These are phyloP conservation scores for Alternaria atra DNA, from an alignment of 2,329 filamentous ascomycete species.

Conservation along the genomic window DNA sequence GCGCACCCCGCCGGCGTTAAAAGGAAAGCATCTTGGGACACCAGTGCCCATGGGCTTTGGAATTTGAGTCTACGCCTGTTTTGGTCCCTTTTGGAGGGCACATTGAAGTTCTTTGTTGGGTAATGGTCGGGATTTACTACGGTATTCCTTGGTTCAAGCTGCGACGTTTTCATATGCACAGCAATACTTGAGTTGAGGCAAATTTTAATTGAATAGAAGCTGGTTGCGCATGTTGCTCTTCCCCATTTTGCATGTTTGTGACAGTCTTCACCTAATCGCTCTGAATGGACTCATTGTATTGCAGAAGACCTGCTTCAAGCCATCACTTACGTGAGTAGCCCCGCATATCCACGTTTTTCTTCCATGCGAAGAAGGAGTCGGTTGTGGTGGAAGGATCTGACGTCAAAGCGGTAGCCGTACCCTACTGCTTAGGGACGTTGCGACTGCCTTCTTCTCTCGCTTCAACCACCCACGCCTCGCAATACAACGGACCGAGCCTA, in stretches of 20 bases:
- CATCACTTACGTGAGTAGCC: neutral
- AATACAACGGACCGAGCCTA: neutral
- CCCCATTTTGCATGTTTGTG: neutral
- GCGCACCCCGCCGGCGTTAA: constrained; percentile 31
- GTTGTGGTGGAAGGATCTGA: neutral
- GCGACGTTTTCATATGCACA: neutral
- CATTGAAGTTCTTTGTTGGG: neutral
- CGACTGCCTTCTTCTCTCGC: neutral
- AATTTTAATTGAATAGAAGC: constrained; percentile 10
- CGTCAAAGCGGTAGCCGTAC: neutral
- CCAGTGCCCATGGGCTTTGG: neutral
- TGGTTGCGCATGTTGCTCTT: constrained; percentile 3
- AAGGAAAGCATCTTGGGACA: neutral
- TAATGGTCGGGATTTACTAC: neutral
- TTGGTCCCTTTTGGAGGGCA: neutral
- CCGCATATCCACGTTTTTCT: neutral
- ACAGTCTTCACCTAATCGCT: neutral
- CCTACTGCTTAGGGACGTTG: neutral
- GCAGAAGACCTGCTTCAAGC: neutral
- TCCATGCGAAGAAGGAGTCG: neutral
- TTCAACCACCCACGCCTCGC: constrained; percentile 1
- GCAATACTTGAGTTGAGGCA: neutral
- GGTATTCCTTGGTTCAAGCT: neutral
- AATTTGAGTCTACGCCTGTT: neutral
- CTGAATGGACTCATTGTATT: neutral